Evolutionary conservation across 2,329 filamentous ascomycete species (phyloP).

Genomic region (Trichoderma asperellum): DNA sequence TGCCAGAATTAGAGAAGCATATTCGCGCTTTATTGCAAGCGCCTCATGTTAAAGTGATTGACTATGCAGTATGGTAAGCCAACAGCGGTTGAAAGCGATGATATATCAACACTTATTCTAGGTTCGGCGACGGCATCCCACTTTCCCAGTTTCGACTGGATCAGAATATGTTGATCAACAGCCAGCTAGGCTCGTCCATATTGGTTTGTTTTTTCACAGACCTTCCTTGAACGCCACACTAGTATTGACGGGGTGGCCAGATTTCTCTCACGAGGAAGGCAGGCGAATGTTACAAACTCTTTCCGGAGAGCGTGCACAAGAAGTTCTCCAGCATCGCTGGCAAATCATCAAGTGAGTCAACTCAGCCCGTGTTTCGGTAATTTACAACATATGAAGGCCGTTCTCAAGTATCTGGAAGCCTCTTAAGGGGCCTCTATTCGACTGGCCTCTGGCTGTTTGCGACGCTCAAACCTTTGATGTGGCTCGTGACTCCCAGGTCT

Average conservation of each 20-base stretch:
- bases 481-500: background rate
- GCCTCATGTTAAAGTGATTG: conserved; percentile 2
- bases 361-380: background rate
- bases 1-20: background rate
- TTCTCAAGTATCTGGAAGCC: background rate
- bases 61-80: background rate
- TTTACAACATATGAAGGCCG: background rate
- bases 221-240: too few species aligned
- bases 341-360: background rate
- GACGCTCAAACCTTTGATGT: background rate
- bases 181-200: background rate
- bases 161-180: background rate
- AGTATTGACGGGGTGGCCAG: background rate
- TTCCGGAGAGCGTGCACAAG: background rate
- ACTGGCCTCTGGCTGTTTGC: background rate
- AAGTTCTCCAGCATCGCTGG: conserved; percentile 6
- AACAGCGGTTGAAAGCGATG: background rate
- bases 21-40: background rate
- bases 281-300: background rate
- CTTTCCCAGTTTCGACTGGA: background rate
- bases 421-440: conserved; percentile 1
- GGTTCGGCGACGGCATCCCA: conserved; percentile 4
- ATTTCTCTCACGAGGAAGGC: background rate
- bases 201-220: background rate
- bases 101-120: background rate